Evolutionary conservation across 805 yeast genomes (phyloP), one percentile per base, ranked within the genome.

Genomic region (Pichia deserticola): DNA sequence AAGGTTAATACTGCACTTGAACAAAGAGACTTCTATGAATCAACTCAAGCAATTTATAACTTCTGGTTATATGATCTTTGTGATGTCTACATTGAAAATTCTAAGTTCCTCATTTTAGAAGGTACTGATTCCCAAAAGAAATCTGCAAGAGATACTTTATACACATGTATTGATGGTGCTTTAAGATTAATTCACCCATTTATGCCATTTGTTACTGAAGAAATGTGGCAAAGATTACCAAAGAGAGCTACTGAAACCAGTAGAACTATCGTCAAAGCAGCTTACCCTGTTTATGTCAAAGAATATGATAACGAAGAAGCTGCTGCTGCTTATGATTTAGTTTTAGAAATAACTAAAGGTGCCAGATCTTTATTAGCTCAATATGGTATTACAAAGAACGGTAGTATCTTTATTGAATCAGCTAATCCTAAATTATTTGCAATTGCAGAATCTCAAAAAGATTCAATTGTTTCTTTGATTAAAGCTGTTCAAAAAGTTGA

Each of bases 191-290:
- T 92, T 59, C 98, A 92, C 66, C 99, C 99, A 67, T 93, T 89
- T 76, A 93, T 93, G 99, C 99, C 99, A 38, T 93, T 81, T 66
- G 75, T 93, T 58, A 84, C 98, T 44, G 99, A 93, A 71, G 99
- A 93, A 76, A 81, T 93, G 87, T 93, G 97, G 97, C 99, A 93
- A 75, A 87, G 98, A 71, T 74, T 93, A 63, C 98, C 98, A 60
- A 84, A 86, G 63, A 82, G 97, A 65, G 77, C 79, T 7, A 72
- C 81, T 48, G 97, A 87, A 60, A 69, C 70, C 27, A 74, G 89
- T 30, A 72, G 68, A 46, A 77, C 97, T 25, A 89, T 93, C 66
- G 82, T 82, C 46, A 79, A 80, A 64, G 95, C 97, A 40, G 59
- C 74, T 45, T 93, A 82, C 74, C 99, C 99, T 50, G 77, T 69